Evolutionary conservation across 176 grass and related monocot genomes (phyloP), one percentile per base, ranked within the genome.

Genomic region (Carex scoparia): DNA sequence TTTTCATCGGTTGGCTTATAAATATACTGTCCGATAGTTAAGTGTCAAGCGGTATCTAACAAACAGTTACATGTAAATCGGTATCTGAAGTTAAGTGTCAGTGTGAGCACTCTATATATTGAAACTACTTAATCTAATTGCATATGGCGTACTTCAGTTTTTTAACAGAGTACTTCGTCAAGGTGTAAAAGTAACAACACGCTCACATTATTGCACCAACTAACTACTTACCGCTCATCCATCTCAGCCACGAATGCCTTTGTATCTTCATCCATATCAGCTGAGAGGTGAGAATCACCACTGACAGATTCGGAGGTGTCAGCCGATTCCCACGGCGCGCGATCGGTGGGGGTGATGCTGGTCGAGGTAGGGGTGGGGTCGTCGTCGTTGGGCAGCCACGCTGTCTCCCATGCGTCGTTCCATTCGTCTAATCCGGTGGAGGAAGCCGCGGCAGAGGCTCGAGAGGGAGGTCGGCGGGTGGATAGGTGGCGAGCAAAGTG

Each of bases 381-480:
- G 72, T 93, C 92, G 65, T 94, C 91, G 23, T 89, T 71, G 4
- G 93, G 93, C 33, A 98, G 96, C 96, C 96, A 98, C 58, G 96
- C 93, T 2, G 90, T 94, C 88, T 98, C 96, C 96, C 96, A 98
- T 27, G 96, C 91, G 81, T 98, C 91, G 89, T 95, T 98, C 96
- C 93, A 98, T 57, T 98, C 92, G 76, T 95, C 93, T 54, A 94
- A 72, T 0, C 91, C 93, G 8, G 89, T 94, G 60, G 81, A 7
- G 9, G 81, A 16, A 1, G 80, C 13, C 27, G 44, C 58, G 30
- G 85, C 28, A 3, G 64, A 67, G 61, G 79, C n/a, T 4, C 78
- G 66, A 4, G 57, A 55, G 10, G 80, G 74, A 57, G 42, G 65
- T 14, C 7, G 71, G 58, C 69, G 69, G 32, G 15, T 89, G 23